Conservation (phyloP, 352 stramenopile species). For the Globisporangium megalacanthum region DNA sequence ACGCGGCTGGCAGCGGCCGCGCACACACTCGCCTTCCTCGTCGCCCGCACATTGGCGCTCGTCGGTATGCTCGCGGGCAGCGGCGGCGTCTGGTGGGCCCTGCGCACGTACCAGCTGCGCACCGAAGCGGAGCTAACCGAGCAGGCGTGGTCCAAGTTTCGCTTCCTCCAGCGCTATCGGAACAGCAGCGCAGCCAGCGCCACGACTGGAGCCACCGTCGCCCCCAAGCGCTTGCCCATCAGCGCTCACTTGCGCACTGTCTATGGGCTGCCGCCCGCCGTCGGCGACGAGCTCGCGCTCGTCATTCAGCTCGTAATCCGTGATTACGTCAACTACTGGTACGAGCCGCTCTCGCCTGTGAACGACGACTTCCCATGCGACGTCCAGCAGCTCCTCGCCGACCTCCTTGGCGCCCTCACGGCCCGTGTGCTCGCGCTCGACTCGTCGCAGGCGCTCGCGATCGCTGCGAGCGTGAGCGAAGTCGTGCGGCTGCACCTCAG, state of each 20-base stretch:
- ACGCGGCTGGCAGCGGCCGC: conserved; percentile 9
- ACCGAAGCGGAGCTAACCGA: conserved; percentile 60
- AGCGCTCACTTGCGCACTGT: conserved; percentile 52
- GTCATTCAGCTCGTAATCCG: conserved; percentile 41
- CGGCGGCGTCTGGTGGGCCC: conserved; percentile 51
- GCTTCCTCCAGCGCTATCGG: conserved; percentile 51
- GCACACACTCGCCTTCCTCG: conserved; percentile 15
- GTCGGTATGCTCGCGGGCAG: conserved; percentile 36
- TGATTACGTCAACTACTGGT: conserved; percentile 70
- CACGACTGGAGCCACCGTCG: not conserved
- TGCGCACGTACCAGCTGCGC: conserved; percentile 59
- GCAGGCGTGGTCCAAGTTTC: conserved; percentile 37
- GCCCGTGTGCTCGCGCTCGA: conserved; percentile 66
- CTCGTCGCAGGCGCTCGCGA: conserved; percentile 53
- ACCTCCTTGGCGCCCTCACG: conserved; percentile 49
- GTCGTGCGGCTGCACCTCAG: conserved; percentile 64
- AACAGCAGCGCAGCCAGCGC: conserved; percentile 16
- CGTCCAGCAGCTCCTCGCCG: conserved; percentile 56
- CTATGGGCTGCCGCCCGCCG: conserved; percentile 42
- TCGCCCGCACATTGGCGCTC: conserved; percentile 33
- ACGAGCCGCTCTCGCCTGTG: conserved; percentile 39
- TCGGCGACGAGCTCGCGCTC: conserved; percentile 59
- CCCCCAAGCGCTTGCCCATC: conserved; percentile 50
- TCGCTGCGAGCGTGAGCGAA: conserved; percentile 56
- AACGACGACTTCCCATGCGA: conserved; percentile 69